Percentiles rank a stretch among this genome's conserved stretches.
Evolutionary conservation across 1,139 yeast genomes (phyloP).

Genomic region (Hemisphaericaspora subhashii): DNA sequence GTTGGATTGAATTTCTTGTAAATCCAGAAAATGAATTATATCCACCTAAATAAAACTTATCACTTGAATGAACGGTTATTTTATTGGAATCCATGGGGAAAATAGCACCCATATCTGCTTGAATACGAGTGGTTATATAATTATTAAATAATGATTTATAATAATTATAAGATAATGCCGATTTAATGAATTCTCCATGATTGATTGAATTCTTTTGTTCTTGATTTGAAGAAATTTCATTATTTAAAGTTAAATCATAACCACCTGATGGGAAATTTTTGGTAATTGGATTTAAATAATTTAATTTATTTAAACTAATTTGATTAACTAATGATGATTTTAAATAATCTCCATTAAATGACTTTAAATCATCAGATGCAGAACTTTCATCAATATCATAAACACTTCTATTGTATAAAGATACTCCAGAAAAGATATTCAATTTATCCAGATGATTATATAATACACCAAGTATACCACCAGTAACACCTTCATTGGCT

Average conservation of each 20-base stretch:
- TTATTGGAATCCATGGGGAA: constrained; percentile 20
- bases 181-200: constrained; percentile 28
- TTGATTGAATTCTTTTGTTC: constrained; percentile 25
- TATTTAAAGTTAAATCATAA: constrained; percentile 19
- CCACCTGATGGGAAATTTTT: constrained; percentile 37
- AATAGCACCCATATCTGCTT: constrained; percentile 38
- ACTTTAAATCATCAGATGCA: constrained; percentile 34
- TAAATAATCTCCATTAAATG: constrained; percentile 34
- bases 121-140: constrained; percentile 36
- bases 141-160: constrained; percentile 41
- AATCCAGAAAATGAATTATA: constrained; percentile 40
- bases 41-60: constrained; percentile 53
- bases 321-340: constrained; percentile 36
- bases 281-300: constrained; percentile 24
- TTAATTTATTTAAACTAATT: constrained; percentile 23
- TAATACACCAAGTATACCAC: constrained; percentile 48
- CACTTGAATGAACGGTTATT: constrained; percentile 41
- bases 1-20: constrained; percentile 35
- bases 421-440: constrained; percentile 37
- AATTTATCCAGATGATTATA: constrained; percentile 22
- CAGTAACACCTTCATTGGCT: constrained; percentile 31
- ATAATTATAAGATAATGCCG: constrained; percentile 27
- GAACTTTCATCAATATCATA: constrained; percentile 44
- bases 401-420: constrained; percentile 42
- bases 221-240: constrained; percentile 37